Evolutionary conservation across 768 basidiomycete species (phyloP).

Genomic region (Mycena rosella): DNA sequence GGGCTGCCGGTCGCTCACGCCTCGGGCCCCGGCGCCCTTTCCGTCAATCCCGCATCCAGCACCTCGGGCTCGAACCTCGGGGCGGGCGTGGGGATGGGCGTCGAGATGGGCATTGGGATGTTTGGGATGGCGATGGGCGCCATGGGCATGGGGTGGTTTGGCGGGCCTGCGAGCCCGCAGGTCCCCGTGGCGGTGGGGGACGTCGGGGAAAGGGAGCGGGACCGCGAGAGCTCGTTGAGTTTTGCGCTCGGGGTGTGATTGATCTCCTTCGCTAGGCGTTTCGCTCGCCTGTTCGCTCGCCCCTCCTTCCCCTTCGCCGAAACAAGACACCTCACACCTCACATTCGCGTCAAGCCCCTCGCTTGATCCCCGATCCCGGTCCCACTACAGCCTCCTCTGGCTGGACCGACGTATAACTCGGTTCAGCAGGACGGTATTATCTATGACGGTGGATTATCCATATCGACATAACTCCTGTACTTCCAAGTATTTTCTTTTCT

Average conservation of each 20-base stretch:
- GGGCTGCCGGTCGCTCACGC: no score
- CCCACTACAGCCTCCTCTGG: conserved; percentile 5
- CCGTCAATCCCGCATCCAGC: not conserved
- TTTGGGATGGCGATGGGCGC: conserved; percentile 35
- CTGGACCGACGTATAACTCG: conserved; percentile 26
- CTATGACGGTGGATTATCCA: conserved; percentile 18
- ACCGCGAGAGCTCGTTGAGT: conserved; percentile 35
- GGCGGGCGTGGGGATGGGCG: conserved; percentile 28
- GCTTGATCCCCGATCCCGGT: conserved; percentile 19
- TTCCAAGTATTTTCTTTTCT: conserved; percentile 14
- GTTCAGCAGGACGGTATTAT: no score
- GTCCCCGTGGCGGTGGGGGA: conserved; percentile 15
- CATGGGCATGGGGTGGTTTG: conserved; percentile 33
- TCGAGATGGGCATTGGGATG: conserved; percentile 35
- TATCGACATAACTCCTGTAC: conserved; percentile 32
- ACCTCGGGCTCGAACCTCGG: conserved; percentile 17
- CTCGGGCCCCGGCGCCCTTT: not conserved
- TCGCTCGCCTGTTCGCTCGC: not conserved
- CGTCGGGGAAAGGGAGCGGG: conserved; percentile 25
- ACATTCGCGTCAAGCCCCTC: conserved; percentile 22
- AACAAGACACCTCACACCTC: not conserved
- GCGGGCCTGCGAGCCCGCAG: conserved; percentile 11
- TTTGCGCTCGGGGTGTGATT: conserved; percentile 37
- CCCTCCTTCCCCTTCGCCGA: not conserved
- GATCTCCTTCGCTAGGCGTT: not conserved